Evolutionary conservation across 257 asterid species (phyloP).

Genomic region (Cinchona pubescens): DNA sequence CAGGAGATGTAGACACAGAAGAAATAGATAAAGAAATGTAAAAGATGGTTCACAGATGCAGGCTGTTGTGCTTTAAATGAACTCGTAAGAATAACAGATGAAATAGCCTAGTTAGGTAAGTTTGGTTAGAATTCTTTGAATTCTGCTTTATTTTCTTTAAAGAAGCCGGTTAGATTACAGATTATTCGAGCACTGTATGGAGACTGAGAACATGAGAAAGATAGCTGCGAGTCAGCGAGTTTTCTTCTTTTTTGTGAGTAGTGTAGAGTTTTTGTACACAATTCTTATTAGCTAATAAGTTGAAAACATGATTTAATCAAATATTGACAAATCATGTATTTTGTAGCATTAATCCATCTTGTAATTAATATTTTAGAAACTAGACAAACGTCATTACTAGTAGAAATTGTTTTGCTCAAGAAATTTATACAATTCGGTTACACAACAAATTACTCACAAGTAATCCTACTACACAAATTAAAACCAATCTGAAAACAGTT

Average conservation of each 20-base stretch:
- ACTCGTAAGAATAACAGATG: slow-evolving; percentile 8
- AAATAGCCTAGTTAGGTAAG: slow-evolving; percentile 7
- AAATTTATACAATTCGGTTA: too few species aligned
- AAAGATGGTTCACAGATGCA: background rate
- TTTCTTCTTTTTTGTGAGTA: background rate
- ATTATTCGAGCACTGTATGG: background rate
- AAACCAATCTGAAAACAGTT: too few species aligned
- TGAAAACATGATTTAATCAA: background rate
- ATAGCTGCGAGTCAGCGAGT: background rate
- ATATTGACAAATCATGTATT: background rate
- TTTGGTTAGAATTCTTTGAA: background rate
- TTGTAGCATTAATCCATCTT: background rate
- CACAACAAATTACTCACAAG: too few species aligned
- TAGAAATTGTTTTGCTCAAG: too few species aligned
- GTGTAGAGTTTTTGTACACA: background rate
- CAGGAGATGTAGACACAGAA: background rate
- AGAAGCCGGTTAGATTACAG: background rate
- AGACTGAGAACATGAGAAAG: background rate
- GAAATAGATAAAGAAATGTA: background rate
- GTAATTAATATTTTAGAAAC: too few species aligned
- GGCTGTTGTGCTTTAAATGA: slow-evolving; percentile 8
- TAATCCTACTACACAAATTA: too few species aligned
- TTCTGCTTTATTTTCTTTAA: background rate
- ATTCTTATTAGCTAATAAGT: background rate
- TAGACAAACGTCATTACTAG: too few species aligned